Evolutionary conservation across 73 alveolate genomes (phyloP).

Genomic region (Blepharisma stoltei): DNA sequence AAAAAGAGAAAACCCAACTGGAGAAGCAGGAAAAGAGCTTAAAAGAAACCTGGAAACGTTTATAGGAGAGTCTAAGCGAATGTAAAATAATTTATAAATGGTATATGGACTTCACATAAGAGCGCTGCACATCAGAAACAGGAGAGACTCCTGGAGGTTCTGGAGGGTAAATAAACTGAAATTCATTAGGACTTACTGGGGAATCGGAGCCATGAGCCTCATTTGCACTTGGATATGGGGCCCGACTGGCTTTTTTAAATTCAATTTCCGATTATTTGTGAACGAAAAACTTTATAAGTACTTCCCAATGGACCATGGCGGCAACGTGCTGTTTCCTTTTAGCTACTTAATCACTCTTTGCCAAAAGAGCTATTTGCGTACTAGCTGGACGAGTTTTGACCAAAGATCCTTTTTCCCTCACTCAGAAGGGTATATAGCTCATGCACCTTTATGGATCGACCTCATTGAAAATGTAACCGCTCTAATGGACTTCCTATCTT

Average conservation of each 20-base stretch:
- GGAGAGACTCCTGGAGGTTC: neutral
- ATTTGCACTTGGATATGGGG: neutral
- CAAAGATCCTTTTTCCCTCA: slow-evolving; percentile 26
- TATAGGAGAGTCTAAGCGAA: neutral
- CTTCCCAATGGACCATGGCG: slow-evolving; percentile 17
- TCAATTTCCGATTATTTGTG: neutral
- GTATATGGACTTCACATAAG: no score
- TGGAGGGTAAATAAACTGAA: neutral
- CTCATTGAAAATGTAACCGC: no score
- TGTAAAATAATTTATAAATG: neutral
- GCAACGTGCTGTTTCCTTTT: slow-evolving; percentile 3
- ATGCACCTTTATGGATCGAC: no score
- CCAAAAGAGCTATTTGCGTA: neutral
- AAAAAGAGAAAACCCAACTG: slow-evolving; percentile 14
- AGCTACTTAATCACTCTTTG: no score
- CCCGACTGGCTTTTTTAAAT: neutral
- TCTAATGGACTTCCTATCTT: no score
- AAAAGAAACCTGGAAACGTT: neutral
- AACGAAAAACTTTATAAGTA: slow-evolving; percentile 4
- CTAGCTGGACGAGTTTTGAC: slow-evolving; percentile 8
- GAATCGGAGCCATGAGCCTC: neutral
- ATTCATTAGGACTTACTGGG: neutral
- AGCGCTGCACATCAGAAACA: no score
- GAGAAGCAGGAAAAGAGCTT: neutral
- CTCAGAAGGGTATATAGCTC: neutral